These are phyloP conservation scores for Ogataea parapolymorpha DNA, from an alignment of 805 yeast species.

Conservation along the genomic window DNA sequence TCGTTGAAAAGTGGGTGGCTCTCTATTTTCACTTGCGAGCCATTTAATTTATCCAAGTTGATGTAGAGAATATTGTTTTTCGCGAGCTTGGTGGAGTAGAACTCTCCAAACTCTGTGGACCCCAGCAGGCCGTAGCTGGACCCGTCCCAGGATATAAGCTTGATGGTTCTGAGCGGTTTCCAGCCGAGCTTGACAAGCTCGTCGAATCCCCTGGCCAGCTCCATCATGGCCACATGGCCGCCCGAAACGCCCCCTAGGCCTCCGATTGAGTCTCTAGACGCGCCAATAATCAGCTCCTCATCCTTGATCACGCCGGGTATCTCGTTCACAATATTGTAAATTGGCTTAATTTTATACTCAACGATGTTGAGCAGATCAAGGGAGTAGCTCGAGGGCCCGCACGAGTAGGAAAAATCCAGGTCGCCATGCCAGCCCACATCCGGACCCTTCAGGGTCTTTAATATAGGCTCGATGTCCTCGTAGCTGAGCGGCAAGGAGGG, in stretches of 20 bases:
- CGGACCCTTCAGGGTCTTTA: conserved; percentile 39
- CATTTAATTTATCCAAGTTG: conserved; percentile 54
- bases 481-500: conserved; percentile 53
- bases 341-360: conserved; percentile 39
- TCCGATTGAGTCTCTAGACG: conserved; percentile 50
- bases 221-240: conserved; percentile 48
- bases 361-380: conserved; percentile 42
- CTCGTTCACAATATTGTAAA: conserved; percentile 48
- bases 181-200: conserved; percentile 43
- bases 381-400: conserved; percentile 43
- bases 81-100: conserved; percentile 37
- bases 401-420: conserved; percentile 41
- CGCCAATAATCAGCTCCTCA: conserved; percentile 54
- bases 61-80: conserved; percentile 47
- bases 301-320: conserved; percentile 54
- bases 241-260: conserved; percentile 52
- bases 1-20: conserved; percentile 57
- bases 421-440: conserved; percentile 39
- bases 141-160: conserved; percentile 42
- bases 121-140: conserved; percentile 50
- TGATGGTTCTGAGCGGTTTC: conserved; percentile 40
- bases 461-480: conserved; percentile 40
- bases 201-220: conserved; percentile 50
- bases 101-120: conserved; percentile 56
- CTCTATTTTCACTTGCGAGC: conserved; percentile 43